Evolutionary conservation across 1,284 basidiomycete species (phyloP), one percentile per base, ranked within the genome.

Genomic region (Moesziomyces sp.): DNA sequence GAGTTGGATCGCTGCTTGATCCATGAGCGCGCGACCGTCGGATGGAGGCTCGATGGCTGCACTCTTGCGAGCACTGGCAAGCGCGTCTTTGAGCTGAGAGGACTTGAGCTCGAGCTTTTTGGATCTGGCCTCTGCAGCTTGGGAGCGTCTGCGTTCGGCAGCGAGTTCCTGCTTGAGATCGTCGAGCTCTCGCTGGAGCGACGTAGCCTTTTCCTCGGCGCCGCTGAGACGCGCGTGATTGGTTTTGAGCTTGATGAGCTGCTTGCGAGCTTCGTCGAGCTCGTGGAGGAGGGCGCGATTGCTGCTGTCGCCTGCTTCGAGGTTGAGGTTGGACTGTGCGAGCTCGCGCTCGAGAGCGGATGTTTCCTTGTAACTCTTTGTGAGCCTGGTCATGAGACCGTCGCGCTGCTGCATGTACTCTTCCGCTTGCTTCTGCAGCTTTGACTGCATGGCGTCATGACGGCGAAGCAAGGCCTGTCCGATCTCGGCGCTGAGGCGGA

Each of bases 381-480:
- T 67, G 24, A 81, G 56, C 16, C 77, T 69, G 11, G 47, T 69
- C 65, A 82, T 79, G 43, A 82, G 70, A 8, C 71, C 66, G 47
- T 83, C 77, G 11, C 72, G 74, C 50, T 79, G 78, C 50, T 66
- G 66, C 57, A 75, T 70, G 56, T 79, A 79, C 24, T 75, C 84
- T 77, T 78, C 86, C 75, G 71, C 62, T 42, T 81, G 81, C 44
- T 79, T 78, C 35, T 80, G 77, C 10, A 70, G 52, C 74, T 88
- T 87, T 58, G 91, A 89, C 51, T 94, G 88, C 83, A 92, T 92
- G 4, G 91, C 91, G 85, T 96, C 94, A 83, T 94, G 93, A 68
- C 91, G 88, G 79, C 92, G 90, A 50, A 97, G 85, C 47, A 98
- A 86, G 1, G 94, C 94, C 84, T 94, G 92, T 1, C 95, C 95